Percentiles rank a stretch among this genome's conserved stretches.
These are phyloP conservation scores for Zygosaccharomyces rouxii DNA, from an alignment of 805 yeast species.

Conservation along the genomic window DNA sequence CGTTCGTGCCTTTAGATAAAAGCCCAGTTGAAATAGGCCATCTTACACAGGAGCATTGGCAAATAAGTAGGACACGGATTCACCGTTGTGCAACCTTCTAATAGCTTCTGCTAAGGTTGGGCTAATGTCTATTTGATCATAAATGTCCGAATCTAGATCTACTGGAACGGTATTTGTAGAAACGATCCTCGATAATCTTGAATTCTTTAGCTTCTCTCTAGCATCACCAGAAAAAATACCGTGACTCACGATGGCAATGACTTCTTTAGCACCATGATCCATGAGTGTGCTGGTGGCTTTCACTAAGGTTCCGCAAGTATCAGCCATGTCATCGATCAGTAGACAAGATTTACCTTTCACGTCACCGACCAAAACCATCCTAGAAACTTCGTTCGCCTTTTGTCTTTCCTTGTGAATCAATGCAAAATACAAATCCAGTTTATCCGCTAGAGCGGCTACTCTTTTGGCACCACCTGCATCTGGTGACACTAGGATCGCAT, in stretches of 20 bases:
- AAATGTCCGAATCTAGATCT: conserved; percentile 56
- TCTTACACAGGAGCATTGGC: conserved; percentile 50
- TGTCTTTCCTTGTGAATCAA: conserved; percentile 95
- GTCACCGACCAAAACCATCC: conserved; percentile 96
- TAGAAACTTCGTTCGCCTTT: conserved; percentile 88
- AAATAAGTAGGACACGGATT: conserved; percentile 83
- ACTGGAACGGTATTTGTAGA: conserved; percentile 94
- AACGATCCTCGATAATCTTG: conserved; percentile 66
- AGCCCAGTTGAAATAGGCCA: background rate
- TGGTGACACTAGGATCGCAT: conserved; percentile 84
- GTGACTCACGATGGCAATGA: conserved; percentile 91
- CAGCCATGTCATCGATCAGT: conserved; percentile 96
- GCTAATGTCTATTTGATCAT: conserved; percentile 79
- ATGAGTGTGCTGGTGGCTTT: conserved; percentile 88
- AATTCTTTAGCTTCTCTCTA: conserved; percentile 59
- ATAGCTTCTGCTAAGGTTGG: conserved; percentile 90
- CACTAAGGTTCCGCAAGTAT: conserved; percentile 93
- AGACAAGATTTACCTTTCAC: conserved; percentile 79
- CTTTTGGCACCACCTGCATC: conserved; percentile 99
- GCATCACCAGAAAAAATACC: conserved; percentile 91
- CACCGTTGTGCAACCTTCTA: conserved; percentile 93
- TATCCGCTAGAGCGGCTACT: conserved; percentile 91
- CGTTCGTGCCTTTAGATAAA: background rate
- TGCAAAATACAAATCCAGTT: conserved; percentile 87
- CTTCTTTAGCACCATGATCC: conserved; percentile 75